A percentile compares a stretch with the other conserved stretches of the same genome.
Evolutionary conservation across 345 rosid species (phyloP).

Genomic region (Bruguiera sexangula): DNA sequence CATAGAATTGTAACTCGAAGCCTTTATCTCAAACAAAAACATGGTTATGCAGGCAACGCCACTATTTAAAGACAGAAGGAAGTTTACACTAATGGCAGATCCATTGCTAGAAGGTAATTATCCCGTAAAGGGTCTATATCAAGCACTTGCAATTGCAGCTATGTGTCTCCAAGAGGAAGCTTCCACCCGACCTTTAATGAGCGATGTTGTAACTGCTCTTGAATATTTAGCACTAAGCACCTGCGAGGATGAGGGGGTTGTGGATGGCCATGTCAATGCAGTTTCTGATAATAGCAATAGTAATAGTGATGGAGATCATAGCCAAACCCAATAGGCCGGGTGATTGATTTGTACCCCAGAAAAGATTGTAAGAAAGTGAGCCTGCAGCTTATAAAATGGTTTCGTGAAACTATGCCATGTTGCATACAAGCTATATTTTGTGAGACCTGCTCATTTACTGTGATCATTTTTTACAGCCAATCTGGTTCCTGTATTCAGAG

Average conservation of each 20-base stretch:
- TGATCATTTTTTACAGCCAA: no score
- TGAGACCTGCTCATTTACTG: no score
- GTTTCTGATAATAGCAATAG: conserved; percentile 2
- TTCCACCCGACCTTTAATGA: conserved; percentile 57
- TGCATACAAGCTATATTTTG: no score
- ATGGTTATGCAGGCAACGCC: conserved; percentile 58
- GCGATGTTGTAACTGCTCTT: conserved; percentile 75
- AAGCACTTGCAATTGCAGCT: conserved; percentile 80
- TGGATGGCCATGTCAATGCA: conserved; percentile 7
- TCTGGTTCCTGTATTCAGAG: no score
- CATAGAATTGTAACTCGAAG: neutral
- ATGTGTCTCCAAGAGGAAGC: conserved; percentile 88
- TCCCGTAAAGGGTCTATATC: conserved; percentile 57
- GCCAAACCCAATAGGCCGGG: neutral
- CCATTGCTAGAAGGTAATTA: conserved; percentile 59
- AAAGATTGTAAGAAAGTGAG: no score
- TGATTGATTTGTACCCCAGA: neutral
- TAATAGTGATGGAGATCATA: neutral
- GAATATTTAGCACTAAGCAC: conserved; percentile 47
- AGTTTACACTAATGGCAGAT: conserved; percentile 64
- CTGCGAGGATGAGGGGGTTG: conserved; percentile 18
- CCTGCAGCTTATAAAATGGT: no score
- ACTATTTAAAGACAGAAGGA: conserved; percentile 57
- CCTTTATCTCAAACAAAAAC: neutral
- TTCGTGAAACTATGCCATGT: no score